phyloP scores from a whole-genome alignment of 805 yeast genomes.

The Suhomyces prunicola region DNA sequence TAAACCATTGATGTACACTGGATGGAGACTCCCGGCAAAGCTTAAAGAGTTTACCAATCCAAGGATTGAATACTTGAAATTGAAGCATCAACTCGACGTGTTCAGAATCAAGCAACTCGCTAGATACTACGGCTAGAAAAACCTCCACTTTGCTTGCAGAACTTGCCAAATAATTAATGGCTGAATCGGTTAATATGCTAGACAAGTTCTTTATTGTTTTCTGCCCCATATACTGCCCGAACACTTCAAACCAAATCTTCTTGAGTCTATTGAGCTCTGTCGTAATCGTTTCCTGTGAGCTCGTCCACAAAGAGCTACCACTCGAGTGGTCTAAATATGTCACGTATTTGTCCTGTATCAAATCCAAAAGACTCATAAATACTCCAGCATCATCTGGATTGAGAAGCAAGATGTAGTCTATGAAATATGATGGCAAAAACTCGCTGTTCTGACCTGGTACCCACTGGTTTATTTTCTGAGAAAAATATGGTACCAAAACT shows the following conservation, averaged over 20 bases:
- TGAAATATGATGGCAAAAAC: conserved; percentile 13
- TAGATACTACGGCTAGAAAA: neutral
- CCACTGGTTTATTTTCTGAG: conserved; percentile 13
- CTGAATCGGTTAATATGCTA: neutral
- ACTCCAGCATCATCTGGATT: conserved; percentile 7
- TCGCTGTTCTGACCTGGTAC: conserved; percentile 7
- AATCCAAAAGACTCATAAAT: conserved; percentile 4
- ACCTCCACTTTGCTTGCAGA: neutral
- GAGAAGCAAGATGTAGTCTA: conserved; percentile 19
- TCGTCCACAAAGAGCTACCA: neutral
- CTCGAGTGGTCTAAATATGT: conserved; percentile 6
- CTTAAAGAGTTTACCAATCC: conserved; percentile 21
- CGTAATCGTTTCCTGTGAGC: neutral
- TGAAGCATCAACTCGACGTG: conserved; percentile 21
- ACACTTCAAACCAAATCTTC: conserved; percentile 14
- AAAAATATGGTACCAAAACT: conserved; percentile 17
- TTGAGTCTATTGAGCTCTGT: conserved; percentile 5
- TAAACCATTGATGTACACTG: neutral
- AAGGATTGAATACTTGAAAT: conserved; percentile 34
- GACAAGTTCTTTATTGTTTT: neutral
- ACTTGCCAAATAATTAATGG: neutral
- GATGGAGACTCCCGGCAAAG: neutral
- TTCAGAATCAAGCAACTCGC: neutral
- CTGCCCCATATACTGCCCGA: conserved; percentile 11
- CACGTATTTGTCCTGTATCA: conserved; percentile 10